Conservation (phyloP, 495 filamentous ascomycete species). For the Penicillium malachiteum region DNA sequence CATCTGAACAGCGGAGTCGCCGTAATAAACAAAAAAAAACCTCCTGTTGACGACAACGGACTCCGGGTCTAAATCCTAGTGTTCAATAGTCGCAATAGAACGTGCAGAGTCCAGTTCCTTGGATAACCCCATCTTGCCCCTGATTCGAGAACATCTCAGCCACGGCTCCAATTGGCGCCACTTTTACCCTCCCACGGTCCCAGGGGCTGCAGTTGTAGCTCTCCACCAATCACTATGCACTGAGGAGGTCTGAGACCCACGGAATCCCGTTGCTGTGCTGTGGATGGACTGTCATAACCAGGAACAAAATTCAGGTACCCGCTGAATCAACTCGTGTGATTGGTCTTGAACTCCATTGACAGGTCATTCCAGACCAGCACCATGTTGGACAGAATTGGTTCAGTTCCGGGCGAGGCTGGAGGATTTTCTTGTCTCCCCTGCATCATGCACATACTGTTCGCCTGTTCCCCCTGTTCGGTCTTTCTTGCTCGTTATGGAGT, state of each 20-base stretch:
- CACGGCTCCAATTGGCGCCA: constrained; percentile 21
- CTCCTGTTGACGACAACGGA: neutral
- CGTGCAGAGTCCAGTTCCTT: neutral
- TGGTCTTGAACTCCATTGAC: constrained; percentile 18
- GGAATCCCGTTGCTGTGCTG: constrained; percentile 2
- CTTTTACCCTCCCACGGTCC: constrained; percentile 19
- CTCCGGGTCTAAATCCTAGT: neutral
- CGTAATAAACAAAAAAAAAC: too few relatives aligned
- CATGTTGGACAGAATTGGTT: neutral
- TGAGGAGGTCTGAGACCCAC: constrained; percentile 6
- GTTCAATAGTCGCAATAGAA: constrained; percentile 2
- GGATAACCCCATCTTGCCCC: constrained; percentile 13
- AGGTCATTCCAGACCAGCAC: constrained; percentile 25
- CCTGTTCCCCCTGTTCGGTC: too few relatives aligned
- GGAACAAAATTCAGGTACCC: constrained; percentile 29
- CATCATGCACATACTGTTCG: neutral
- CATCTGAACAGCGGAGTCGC: too few relatives aligned
- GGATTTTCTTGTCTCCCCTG: neutral
- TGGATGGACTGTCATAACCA: constrained; percentile 10
- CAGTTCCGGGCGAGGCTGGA: constrained; percentile 10
- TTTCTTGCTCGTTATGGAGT: neutral
- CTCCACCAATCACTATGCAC: constrained; percentile 21
- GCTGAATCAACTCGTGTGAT: constrained; percentile 17
- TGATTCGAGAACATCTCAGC: constrained; percentile 21
- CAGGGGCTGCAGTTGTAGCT: constrained; percentile 18